These are phyloP conservation scores for Geranomyces michiganensis DNA, from an alignment of 192 early-diverging fungal species.

Conservation along the genomic window DNA sequence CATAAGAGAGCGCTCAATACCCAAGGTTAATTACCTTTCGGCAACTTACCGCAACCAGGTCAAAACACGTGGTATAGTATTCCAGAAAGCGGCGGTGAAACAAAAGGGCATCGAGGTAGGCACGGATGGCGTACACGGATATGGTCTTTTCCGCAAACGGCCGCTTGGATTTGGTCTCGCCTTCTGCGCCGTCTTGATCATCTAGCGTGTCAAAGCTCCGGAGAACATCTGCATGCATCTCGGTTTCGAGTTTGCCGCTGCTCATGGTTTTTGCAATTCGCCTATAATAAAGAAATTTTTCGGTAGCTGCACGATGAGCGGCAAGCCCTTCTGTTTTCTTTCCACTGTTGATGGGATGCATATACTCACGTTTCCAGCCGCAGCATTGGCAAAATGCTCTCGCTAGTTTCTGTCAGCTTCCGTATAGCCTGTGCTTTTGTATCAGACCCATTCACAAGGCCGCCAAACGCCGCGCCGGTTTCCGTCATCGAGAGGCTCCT, in stretches of 20 bases:
- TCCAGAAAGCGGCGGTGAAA: constrained; percentile 49
- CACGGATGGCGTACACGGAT: constrained; percentile 42
- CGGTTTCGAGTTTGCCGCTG: no score
- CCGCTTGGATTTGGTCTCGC: constrained; percentile 2
- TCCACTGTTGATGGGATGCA: neutral
- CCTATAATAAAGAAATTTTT: neutral
- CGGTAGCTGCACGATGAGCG: no score
- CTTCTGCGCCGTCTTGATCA: neutral
- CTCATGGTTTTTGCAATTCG: neutral
- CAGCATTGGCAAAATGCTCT: constrained; percentile 7
- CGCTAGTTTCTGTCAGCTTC: constrained; percentile 5
- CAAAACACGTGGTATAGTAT: constrained; percentile 40
- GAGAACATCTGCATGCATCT: constrained; percentile 11
- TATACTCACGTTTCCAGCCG: neutral
- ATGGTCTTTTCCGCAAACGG: constrained; percentile 37
- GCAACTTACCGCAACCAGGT: constrained; percentile 47
- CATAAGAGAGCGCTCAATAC: no score
- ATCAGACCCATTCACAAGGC: neutral
- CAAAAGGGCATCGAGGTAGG: constrained; percentile 51
- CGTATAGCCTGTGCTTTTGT: neutral
- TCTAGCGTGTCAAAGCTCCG: constrained; percentile 12
- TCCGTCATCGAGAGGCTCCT: neutral
- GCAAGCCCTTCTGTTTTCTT: neutral
- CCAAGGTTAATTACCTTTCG: no score
- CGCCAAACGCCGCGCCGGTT: neutral